Evolutionary conservation across 495 filamentous ascomycete species (phyloP), one percentile per base, ranked within the genome.

Genomic region (Geoglossum glabrum): DNA sequence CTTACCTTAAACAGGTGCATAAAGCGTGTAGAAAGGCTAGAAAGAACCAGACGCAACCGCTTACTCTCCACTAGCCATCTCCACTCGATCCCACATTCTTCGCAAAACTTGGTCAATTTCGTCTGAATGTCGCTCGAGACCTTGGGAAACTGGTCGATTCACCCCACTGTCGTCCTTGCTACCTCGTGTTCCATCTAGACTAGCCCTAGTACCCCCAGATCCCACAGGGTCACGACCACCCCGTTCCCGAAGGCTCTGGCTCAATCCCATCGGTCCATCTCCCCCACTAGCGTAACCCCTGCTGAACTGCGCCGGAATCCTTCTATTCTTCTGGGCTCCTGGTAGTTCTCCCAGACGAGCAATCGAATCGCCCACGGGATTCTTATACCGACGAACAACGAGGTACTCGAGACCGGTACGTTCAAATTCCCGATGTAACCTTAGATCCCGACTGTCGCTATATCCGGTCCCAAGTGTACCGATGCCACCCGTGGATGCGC

Each of bases 331-430:
- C 43, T 73, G 70, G 30, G 70, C 65, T 19, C 70, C 73, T 0
- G 75, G 74, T 4, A 78, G 65, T 33, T 75, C 70, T 30, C 68
- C 65, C 2, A 84, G 62, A n/a, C 81, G 71, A 23, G 65, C 66
- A 21, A 83, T 64, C 4, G 78, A 81, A 34, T 78, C 72, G 2
- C 72, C 76, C 6, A 84, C 70, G 1, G 82, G 82, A 61, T 84
- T 81, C 57, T 82, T 81, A 66, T 79, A 80, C 23, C 82, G 70
- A 38, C 82, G 70, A n/a, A 84, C 77, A 19, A 82, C 81, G 6
- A 79, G 69, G 61, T 85, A 86, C 62, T 85, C 79, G 65, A 80
- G 73, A 4, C 72, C 76, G 0, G 79, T 81, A 31, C 78, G 71
- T 67, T 86, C 80, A 21, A 82, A 74, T 49, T 79, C 68, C 61